Evolutionary conservation across 2,329 filamentous ascomycete species (phyloP), one percentile per base, ranked within the genome.

Genomic region (Nemania sp.): DNA sequence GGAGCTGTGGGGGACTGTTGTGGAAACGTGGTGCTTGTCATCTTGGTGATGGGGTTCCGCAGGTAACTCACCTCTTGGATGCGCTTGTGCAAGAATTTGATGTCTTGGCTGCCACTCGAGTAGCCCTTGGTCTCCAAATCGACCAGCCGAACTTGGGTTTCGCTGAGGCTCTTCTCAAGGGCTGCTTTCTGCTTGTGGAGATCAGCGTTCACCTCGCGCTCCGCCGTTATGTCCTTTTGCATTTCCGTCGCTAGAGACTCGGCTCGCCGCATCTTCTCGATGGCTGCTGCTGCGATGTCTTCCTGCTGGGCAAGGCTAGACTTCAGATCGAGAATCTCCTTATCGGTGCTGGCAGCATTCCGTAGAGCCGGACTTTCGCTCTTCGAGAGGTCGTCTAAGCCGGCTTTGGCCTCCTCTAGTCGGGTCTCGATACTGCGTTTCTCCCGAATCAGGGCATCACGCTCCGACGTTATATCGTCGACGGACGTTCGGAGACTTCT

Each of bases 81-180:
- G 52, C 94, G 87, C 72, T 92, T 94, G 77, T 97, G 91, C 71
- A 98, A 78, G 80, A 97, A 98, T 72, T 95, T 90, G 68, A 98
- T 91, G 76, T 98, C 94, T 71, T 97, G 92, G 75, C 93, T 97
- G 21, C 91, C 91, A 66, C 89, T 96, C 18, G 93, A 95, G 78
- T 96, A 98, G 54, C 93, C 92, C 81, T 98, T 98, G 45, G 95
- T 98, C 79, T 99, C 94, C 9, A 98, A 83, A 73, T 98, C 95
- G 54, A 99, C 89, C 57, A 96, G 86, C 72, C 88, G 88, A 54
- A 98, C 85, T 76, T 98, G 94, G 25, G 94, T 83, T 75, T 99
- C 94, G 75, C 93, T 97, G 52, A 96, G 81, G 56, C 85, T 87
- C 81, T 97, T 97, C 79, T 98, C 95, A 43, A 99, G 80, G 0